phyloP scores from a whole-genome alignment of 768 basidiomycete genomes.

The Leucocoprinus birnbaumii region DNA sequence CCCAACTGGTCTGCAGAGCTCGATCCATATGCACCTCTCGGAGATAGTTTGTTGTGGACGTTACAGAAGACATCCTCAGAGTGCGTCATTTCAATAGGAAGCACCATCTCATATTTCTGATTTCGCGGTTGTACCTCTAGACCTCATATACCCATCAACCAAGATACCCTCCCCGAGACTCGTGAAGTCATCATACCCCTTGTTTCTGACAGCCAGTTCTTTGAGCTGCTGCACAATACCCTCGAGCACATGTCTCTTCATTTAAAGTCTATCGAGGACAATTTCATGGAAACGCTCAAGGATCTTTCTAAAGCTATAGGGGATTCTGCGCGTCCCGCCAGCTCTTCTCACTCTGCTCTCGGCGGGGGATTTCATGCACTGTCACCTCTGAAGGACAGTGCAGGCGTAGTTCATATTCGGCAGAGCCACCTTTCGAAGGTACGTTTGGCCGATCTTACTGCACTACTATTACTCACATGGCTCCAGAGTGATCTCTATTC shows the following conservation, averaged over 20 bases:
- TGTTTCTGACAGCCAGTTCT: constrained; percentile 78
- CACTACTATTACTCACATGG: not conserved
- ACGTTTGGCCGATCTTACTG: not conserved
- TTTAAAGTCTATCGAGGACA: constrained; percentile 45
- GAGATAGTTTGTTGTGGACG: constrained; percentile 16
- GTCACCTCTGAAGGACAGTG: constrained; percentile 36
- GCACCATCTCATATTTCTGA: not conserved
- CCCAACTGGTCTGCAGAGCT: not conserved
- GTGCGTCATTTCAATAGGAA: not conserved
- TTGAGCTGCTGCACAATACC: constrained; percentile 63
- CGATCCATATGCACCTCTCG: constrained; percentile 7
- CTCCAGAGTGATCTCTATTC: constrained; percentile 68
- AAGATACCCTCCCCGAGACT: not conserved
- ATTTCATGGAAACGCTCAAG: constrained; percentile 42
- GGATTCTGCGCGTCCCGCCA: constrained; percentile 40
- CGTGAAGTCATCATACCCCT: constrained; percentile 74
- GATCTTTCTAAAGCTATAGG: constrained; percentile 36
- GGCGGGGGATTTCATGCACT: constrained; percentile 37
- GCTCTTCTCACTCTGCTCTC: constrained; percentile 21
- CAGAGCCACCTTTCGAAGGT: constrained; percentile 22
- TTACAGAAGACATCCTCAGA: constrained; percentile 14
- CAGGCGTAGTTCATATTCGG: constrained; percentile 28
- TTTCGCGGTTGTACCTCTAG: not conserved
- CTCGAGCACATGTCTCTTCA: constrained; percentile 51
- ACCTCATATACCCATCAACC: constrained; percentile 13